Conservation (phyloP, 495 filamentous ascomycete species). For the Hyaloscypha hepaticicola region DNA sequence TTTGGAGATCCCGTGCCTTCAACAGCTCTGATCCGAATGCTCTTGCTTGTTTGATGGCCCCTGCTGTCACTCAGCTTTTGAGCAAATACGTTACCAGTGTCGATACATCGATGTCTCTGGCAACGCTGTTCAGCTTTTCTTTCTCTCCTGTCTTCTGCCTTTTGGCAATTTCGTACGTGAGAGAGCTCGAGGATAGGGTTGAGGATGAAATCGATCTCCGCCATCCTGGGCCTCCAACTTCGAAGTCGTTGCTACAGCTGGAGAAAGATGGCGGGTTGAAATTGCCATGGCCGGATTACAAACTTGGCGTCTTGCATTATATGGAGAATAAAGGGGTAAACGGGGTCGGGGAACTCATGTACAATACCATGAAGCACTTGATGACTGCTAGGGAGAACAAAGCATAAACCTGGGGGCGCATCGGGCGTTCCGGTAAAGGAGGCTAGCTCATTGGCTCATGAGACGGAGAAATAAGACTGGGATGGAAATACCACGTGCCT, state of each 20-base stretch:
- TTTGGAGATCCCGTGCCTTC: slow-evolving; percentile 80
- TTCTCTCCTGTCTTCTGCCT: slow-evolving; percentile 65
- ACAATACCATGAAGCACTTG: slow-evolving; percentile 78
- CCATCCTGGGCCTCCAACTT: slow-evolving; percentile 76
- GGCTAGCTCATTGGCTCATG: background rate
- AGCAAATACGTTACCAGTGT: slow-evolving; percentile 41
- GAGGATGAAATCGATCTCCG: slow-evolving; percentile 46
- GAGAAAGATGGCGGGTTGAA: slow-evolving; percentile 67
- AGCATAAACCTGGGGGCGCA: background rate
- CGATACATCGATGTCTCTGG: slow-evolving; percentile 46
- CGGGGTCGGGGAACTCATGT: slow-evolving; percentile 74
- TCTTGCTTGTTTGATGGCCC: slow-evolving; percentile 65
- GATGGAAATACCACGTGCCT: background rate
- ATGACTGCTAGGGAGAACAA: slow-evolving; percentile 40
- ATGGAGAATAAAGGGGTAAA: slow-evolving; percentile 62
- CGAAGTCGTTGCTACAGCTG: slow-evolving; percentile 59
- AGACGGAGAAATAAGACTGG: background rate
- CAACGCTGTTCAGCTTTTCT: slow-evolving; percentile 66
- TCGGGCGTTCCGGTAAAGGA: background rate
- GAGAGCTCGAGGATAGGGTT: slow-evolving; percentile 61
- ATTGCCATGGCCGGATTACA: slow-evolving; percentile 72
- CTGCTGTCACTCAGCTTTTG: slow-evolving; percentile 47
- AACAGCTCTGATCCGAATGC: slow-evolving; percentile 66
- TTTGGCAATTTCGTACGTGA: slow-evolving; percentile 64
- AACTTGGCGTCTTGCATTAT: slow-evolving; percentile 68